Evolutionary conservation across 129 eudicot genomes (phyloP).

Genomic region (Mikania micrantha): DNA sequence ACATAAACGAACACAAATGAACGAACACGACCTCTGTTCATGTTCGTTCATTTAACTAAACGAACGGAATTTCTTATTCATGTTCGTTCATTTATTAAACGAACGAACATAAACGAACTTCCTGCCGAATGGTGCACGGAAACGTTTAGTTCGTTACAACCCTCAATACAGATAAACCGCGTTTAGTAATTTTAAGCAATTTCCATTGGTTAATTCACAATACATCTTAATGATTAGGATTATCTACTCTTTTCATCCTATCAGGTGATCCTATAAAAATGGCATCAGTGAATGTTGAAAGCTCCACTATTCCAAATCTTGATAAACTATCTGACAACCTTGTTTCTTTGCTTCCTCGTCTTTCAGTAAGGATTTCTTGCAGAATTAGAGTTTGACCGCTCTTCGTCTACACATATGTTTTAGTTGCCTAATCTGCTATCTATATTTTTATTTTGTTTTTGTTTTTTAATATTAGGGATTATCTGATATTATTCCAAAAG

Average conservation of each 20-base stretch:
- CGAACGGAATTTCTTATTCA: too few relatives aligned
- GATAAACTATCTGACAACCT: conserved; percentile 60
- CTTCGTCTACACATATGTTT: neutral
- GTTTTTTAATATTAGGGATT: conserved; percentile 31
- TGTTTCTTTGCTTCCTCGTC: conserved; percentile 57
- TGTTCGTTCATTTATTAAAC: too few relatives aligned
- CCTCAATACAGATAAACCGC: neutral
- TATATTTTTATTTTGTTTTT: neutral
- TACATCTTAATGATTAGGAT: neutral
- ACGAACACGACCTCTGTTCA: too few relatives aligned
- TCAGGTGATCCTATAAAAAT: conserved; percentile 90
- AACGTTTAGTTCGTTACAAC: too few relatives aligned
- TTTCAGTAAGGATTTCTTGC: conserved; percentile 44
- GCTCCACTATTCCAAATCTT: conserved; percentile 38
- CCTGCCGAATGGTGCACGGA: too few relatives aligned
- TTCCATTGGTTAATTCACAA: neutral
- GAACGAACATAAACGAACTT: too few relatives aligned
- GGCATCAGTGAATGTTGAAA: conserved; percentile 56
- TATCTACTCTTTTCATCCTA: conserved; percentile 6
- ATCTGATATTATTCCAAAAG: conserved; percentile 79
- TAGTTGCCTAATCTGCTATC: neutral
- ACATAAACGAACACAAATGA: too few relatives aligned
- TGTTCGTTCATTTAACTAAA: too few relatives aligned
- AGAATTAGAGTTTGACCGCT: neutral
- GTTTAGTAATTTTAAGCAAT: neutral